Percentiles rank a stretch among this genome's conserved stretches.
phyloP scores from a whole-genome alignment of 2,329 filamentous ascomycete species.

The Cercospora brassicicola region DNA sequence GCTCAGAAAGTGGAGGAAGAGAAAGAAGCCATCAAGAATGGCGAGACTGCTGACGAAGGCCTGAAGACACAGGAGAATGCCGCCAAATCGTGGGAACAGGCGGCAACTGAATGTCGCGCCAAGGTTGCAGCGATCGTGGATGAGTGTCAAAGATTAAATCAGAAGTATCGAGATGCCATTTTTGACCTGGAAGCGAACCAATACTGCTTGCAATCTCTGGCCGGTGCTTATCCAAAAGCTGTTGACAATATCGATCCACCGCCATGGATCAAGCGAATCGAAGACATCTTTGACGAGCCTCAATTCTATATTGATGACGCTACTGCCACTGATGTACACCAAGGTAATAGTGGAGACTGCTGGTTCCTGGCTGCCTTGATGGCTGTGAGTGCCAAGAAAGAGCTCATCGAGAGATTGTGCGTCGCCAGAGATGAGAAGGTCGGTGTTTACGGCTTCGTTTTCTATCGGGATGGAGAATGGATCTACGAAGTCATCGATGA shows the following conservation, averaged over 20 bases:
- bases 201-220: constrained; percentile 35
- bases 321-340: constrained; percentile 73
- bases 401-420: constrained; percentile 72
- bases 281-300: constrained; percentile 40
- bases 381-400: constrained; percentile 73
- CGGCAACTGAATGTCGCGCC: constrained; percentile 65
- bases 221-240: constrained; percentile 24
- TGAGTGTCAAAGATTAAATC: constrained; percentile 73
- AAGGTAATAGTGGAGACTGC: constrained; percentile 77
- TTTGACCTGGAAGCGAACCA: constrained; percentile 77
- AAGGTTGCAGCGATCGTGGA: constrained; percentile 59
- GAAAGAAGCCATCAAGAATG: constrained; percentile 23
- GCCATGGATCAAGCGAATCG: constrained; percentile 37
- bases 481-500: constrained; percentile 89
- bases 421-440: constrained; percentile 70
- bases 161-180: constrained; percentile 82
- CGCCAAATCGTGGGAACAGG: constrained; percentile 66
- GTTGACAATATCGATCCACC: constrained; percentile 32
- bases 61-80: constrained; percentile 33
- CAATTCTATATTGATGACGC: constrained; percentile 72
- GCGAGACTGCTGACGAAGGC: constrained; percentile 23
- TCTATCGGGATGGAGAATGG: constrained; percentile 84
- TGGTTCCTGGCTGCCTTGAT: constrained; percentile 82
- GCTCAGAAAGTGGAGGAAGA: constrained; percentile 26
- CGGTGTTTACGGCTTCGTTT: constrained; percentile 83